Conservation (phyloP, 768 basidiomycete species). For the Mycena galericulata region DNA sequence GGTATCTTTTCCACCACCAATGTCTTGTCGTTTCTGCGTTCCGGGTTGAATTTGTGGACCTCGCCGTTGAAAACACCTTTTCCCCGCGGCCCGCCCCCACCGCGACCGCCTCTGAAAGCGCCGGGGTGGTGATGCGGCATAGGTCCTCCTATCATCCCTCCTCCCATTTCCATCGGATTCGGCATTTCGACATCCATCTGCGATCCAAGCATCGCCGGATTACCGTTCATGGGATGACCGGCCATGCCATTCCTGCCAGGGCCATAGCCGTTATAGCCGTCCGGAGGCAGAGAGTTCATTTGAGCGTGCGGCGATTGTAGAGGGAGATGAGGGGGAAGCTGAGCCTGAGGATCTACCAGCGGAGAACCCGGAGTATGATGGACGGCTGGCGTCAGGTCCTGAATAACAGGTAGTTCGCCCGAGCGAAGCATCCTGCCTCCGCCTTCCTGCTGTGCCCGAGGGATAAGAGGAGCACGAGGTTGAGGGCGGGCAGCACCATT, state of each 20-base stretch:
- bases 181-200: constrained; percentile 48
- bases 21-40: constrained; percentile 79
- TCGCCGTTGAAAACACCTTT: constrained; percentile 74
- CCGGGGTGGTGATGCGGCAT: constrained; percentile 38
- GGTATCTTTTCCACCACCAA: constrained; percentile 97
- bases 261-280: constrained; percentile 22
- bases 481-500: constrained; percentile 52
- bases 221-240: constrained; percentile 41
- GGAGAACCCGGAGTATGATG: constrained; percentile 50
- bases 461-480: constrained; percentile 68
- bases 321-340: constrained; percentile 45
- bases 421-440: constrained; percentile 59
- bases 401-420: constrained; percentile 86
- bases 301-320: constrained; percentile 20
- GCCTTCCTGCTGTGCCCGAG: constrained; percentile 67
- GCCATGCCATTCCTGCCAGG: constrained; percentile 40
- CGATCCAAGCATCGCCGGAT: constrained; percentile 17
- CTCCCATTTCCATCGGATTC: constrained; percentile 48
- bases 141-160: constrained; percentile 47
- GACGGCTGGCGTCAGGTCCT: constrained; percentile 78
- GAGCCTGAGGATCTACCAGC: constrained; percentile 39
- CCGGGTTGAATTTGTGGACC: constrained; percentile 73
- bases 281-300: constrained; percentile 25
- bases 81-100: constrained; percentile 60
- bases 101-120: constrained; percentile 53